These are phyloP conservation scores for Afroboletus lepidellus DNA, from an alignment of 1,284 basidiomycete species.

Conservation along the genomic window DNA sequence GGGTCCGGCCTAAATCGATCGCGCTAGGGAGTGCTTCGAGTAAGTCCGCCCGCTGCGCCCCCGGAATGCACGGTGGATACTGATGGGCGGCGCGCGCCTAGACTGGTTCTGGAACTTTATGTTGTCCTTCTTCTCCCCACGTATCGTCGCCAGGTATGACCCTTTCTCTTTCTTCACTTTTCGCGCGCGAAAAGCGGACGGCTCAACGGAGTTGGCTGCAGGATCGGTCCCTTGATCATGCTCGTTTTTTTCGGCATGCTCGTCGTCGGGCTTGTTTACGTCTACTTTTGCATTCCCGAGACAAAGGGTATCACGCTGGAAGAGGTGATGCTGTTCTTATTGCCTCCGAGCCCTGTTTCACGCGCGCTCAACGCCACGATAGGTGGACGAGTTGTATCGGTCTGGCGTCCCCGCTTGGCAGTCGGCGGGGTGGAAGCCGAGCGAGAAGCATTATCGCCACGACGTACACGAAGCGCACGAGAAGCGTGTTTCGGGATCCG, in stretches of 20 bases:
- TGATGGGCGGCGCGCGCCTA: conserved; percentile 12
- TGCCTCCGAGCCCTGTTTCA: conserved; percentile 1
- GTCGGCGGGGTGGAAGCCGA: conserved; percentile 26
- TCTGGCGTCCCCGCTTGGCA: conserved; percentile 28
- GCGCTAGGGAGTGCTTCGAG: conserved; percentile 56
- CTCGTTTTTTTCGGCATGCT: conserved; percentile 74
- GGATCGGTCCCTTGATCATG: conserved; percentile 75
- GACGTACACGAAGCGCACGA: conserved; percentile 9
- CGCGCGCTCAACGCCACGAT: background rate
- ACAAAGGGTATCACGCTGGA: conserved; percentile 32
- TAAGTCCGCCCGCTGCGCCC: conserved; percentile 22
- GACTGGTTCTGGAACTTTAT: conserved; percentile 65
- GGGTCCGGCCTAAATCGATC: conserved; percentile 61
- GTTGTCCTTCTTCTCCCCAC: conserved; percentile 53
- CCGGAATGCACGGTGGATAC: background rate
- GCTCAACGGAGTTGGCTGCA: conserved; percentile 15
- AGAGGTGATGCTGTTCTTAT: conserved; percentile 13
- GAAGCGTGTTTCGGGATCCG: conserved; percentile 25
- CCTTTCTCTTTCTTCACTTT: background rate
- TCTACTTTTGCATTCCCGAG: conserved; percentile 38
- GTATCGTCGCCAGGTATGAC: conserved; percentile 44
- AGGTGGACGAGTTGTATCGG: conserved; percentile 33
- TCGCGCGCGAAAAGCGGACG: background rate
- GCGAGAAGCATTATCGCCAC: conserved; percentile 24
- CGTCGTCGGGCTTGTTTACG: conserved; percentile 61